Percentiles rank a stretch among this genome's conserved stretches.
Evolutionary conservation across 768 basidiomycete genomes (phyloP).

Genomic region (Hericium coralloides): DNA sequence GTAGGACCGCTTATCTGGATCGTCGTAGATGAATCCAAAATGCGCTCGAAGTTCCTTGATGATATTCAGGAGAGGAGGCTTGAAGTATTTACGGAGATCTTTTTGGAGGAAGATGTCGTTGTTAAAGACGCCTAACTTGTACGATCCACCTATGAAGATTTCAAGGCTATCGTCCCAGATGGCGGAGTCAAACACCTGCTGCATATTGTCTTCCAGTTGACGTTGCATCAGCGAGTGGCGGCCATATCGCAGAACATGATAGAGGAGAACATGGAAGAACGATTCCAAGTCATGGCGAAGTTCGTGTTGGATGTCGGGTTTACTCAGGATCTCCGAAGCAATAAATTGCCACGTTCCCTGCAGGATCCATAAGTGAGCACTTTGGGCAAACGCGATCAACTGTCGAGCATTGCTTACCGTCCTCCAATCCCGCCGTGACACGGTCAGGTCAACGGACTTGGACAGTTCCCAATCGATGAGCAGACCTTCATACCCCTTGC

Average conservation of each 20-base stretch:
- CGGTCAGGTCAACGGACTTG: neutral
- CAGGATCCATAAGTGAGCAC: neutral
- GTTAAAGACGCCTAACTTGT: too few species aligned
- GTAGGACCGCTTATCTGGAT: too few species aligned
- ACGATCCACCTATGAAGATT: too few species aligned
- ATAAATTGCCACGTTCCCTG: neutral
- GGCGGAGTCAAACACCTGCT: neutral
- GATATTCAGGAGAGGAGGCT: too few species aligned
- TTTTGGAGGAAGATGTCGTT: too few species aligned
- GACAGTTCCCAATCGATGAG: neutral
- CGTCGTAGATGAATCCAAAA: too few species aligned
- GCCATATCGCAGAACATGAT: neutral
- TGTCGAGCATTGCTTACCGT: neutral
- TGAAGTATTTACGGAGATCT: too few species aligned
- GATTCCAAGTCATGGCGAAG: neutral
- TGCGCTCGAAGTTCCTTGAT: too few species aligned
- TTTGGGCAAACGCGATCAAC: too few species aligned
- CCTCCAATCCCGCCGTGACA: neutral
- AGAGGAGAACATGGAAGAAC: neutral
- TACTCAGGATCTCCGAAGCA: neutral
- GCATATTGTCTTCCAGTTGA: neutral
- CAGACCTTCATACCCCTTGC: neutral
- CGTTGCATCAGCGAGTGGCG: too few species aligned
- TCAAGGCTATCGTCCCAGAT: neutral
- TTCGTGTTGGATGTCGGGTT: neutral